Percentiles rank a stretch among this genome's conserved stretches.
These are phyloP conservation scores for Pichia membranifaciens DNA, from an alignment of 805 yeast genomes.

Conservation along the genomic window DNA sequence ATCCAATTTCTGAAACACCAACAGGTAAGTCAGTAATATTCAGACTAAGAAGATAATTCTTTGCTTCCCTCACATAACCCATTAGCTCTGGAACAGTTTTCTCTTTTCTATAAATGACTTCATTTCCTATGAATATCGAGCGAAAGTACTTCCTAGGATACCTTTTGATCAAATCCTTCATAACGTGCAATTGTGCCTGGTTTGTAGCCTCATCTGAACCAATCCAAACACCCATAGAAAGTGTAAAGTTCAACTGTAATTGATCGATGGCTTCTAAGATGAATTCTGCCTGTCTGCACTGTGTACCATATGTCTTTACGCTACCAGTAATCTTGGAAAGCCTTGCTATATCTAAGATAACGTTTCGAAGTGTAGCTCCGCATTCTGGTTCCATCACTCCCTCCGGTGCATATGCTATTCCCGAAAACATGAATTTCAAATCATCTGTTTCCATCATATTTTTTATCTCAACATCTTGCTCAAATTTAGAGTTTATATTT, in stretches of 20 bases:
- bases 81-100: conserved; percentile 34
- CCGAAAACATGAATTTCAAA: conserved; percentile 41
- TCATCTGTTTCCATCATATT: conserved; percentile 32
- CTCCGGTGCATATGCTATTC: conserved; percentile 56
- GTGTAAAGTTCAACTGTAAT: conserved; percentile 46
- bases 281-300: conserved; percentile 49
- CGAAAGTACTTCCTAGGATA: conserved; percentile 46
- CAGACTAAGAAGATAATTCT: conserved; percentile 31
- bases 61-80: conserved; percentile 38
- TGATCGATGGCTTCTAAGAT: conserved; percentile 49
- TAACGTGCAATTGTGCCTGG: conserved; percentile 37
- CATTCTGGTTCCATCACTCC: conserved; percentile 47
- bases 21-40: conserved; percentile 41
- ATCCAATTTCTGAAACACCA: conserved; percentile 59
- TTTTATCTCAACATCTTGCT: conserved; percentile 31
- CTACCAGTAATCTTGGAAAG: conserved; percentile 55
- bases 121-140: conserved; percentile 55
- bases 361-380: conserved; percentile 43
- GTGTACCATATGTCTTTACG: conserved; percentile 54
- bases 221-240: conserved; percentile 62
- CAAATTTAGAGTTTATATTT: conserved; percentile 31
- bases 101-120: conserved; percentile 52
- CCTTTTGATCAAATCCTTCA: conserved; percentile 36
- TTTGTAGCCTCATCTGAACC: conserved; percentile 42
- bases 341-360: conserved; percentile 49